Base-by-base conservation (phyloP, 2,329 filamentous ascomycete species). In the Didymella pomorum region DNA sequence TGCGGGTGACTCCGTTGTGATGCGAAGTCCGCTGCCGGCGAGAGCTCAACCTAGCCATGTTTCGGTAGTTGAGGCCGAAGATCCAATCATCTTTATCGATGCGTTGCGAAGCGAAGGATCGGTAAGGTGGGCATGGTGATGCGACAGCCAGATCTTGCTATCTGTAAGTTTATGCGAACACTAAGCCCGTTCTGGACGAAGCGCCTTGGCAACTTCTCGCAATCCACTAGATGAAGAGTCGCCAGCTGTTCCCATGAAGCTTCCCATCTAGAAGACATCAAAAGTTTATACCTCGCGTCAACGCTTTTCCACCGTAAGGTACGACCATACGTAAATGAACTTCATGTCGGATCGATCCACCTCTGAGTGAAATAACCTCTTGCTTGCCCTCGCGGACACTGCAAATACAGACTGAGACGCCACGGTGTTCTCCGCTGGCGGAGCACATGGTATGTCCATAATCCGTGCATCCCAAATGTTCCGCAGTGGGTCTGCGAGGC, bases 1-100 rank as follows among this genome's bases (percentile, higher is more conserved):
- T 44, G 49, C 44, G 33, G 35, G 23, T 37, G 31, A n/a, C 35
- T 42, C 43, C 16, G 20, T 46, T 25, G n/a, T 50, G 47, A 20
- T 44, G 31, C 39, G 16, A 50, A 47, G 37, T 49, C 29, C 26
- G 37, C 26, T 21, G 23, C 14, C 28, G 25, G 48, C 48, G 48
- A 35, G 41, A 35, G n/a, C 21, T 4, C 29, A 31, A 18, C n/a
- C 29, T 41, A 12, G 25, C 26, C 31, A 26, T 45, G 39, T 46
- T 46, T 45, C 41, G 41, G 41, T 33, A 39, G 31, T 23, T 23
- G 14, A 20, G n/a, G 25, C 18, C 23, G 16, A 29, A 14, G 14
- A 41, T 41, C 16, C 28, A 41, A 28, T n/a, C n/a, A 41, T 11
- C 12, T 4, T 20, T n/a, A 23, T 31, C 16, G 20, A 45, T 21